Conservation (phyloP, 2,329 filamentous ascomycete species). For the Cladosporium phlei region DNA sequence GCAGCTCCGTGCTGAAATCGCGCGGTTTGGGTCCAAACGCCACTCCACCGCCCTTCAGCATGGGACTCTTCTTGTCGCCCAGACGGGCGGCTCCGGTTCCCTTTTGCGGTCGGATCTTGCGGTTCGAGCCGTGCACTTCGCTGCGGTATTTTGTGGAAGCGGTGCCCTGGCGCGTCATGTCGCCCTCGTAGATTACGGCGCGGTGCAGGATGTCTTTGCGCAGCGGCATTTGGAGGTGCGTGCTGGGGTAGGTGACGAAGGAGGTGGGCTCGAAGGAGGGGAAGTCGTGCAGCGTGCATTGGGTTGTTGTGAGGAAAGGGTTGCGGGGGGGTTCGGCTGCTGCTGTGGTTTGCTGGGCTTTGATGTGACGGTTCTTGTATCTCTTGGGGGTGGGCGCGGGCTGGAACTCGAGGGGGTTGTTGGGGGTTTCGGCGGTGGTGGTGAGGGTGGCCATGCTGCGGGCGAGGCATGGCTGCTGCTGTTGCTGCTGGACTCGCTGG, state of each 20-base stretch:
- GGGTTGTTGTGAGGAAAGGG: conserved; percentile 58
- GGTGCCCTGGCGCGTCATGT: conserved; percentile 80
- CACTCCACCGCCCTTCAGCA: conserved; percentile 80
- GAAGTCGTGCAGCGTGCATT: conserved; percentile 84
- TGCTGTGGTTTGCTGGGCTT: conserved; percentile 19
- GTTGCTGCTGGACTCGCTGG: conserved; percentile 16
- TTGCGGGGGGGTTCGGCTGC: conserved; percentile 21
- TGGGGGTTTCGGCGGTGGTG: conserved; percentile 39
- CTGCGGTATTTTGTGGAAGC: conserved; percentile 75
- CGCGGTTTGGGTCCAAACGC: conserved; percentile 84
- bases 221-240: conserved; percentile 81
- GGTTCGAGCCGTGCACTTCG: conserved; percentile 77
- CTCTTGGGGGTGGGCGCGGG: neutral
- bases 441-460: conserved; percentile 56
- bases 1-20: conserved; percentile 81
- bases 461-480: conserved; percentile 34
- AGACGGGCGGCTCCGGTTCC: conserved; percentile 74
- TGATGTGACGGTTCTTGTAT: conserved; percentile 16
- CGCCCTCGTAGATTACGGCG: conserved; percentile 88
- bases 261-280: conserved; percentile 78
- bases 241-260: conserved; percentile 71
- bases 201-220: conserved; percentile 89
- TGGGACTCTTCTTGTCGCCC: conserved; percentile 75
- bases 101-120: conserved; percentile 83
- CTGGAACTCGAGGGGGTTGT: conserved; percentile 29